Percentiles rank a stretch among this genome's conserved stretches.
phyloP scores from a whole-genome alignment of 169 alveolate species.

The Babesia gibsoni region DNA sequence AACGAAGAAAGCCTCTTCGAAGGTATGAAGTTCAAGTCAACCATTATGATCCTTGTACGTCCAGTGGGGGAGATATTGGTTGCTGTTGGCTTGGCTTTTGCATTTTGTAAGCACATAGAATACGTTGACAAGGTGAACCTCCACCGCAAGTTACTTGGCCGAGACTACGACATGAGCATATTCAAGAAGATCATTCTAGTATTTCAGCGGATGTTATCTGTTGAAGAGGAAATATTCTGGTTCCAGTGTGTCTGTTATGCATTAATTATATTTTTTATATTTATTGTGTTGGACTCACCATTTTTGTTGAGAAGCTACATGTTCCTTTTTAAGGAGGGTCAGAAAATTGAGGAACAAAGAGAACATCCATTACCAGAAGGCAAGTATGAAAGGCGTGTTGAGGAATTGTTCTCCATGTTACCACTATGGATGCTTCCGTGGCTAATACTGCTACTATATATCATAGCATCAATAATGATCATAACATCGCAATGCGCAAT shows the following conservation, averaged over 20 bases:
- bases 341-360: neutral
- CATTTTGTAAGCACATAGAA: neutral
- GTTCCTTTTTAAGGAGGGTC: neutral
- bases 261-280: neutral
- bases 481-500: slow-evolving; percentile 49
- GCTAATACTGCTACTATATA: slow-evolving; percentile 5
- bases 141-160: neutral
- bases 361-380: neutral
- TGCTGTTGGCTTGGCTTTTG: neutral
- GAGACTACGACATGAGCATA: neutral
- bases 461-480: neutral
- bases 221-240: neutral
- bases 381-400: neutral
- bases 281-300: slow-evolving; percentile 2
- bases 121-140: neutral
- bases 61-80: neutral
- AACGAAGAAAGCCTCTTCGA: neutral
- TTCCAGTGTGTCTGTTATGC: slow-evolving; percentile 1
- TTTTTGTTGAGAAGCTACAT: neutral
- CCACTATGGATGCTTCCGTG: neutral
- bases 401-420: neutral
- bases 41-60: neutral
- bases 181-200: neutral
- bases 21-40: neutral
- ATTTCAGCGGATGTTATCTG: neutral